These are phyloP conservation scores for Eucalyptus lansdowneana DNA, from an alignment of 345 rosid species.

Conservation along the genomic window DNA sequence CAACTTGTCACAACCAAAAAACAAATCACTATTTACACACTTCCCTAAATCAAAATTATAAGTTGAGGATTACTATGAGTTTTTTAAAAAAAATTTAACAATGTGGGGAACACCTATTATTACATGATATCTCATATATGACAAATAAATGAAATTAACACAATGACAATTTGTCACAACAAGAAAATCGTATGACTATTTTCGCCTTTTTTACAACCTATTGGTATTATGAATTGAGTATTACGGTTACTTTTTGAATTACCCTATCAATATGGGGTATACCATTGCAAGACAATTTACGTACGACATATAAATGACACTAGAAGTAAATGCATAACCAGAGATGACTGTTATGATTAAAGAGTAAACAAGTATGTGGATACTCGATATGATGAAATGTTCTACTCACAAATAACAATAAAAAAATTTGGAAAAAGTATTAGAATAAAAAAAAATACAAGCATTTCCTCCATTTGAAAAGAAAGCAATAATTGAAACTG, in stretches of 20 bases:
- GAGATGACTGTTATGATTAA: not conserved
- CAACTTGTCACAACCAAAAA: too few species aligned
- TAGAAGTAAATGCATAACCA: not conserved
- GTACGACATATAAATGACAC: not conserved
- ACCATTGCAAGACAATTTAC: not conserved
- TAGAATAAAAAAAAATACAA: not conserved
- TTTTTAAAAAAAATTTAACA: not conserved
- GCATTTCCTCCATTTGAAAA: too few species aligned
- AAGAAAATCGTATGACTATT: not conserved
- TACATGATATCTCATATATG: not conserved
- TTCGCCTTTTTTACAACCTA: not conserved
- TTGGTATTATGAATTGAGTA: not conserved
- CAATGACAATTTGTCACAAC: not conserved
- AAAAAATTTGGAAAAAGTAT: not conserved
- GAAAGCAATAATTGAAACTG: accelerated
- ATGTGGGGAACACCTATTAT: not conserved
- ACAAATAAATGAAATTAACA: not conserved
- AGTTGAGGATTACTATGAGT: too few species aligned
- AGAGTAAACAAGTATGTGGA: not conserved
- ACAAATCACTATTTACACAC: too few species aligned
- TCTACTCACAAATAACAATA: not conserved
- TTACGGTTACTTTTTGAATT: not conserved
- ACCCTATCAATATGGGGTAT: not conserved
- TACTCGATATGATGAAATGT: not conserved
- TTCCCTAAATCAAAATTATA: too few species aligned